phyloP scores from a whole-genome alignment of 75 land plant species.

The Ceratopteris richardii region DNA sequence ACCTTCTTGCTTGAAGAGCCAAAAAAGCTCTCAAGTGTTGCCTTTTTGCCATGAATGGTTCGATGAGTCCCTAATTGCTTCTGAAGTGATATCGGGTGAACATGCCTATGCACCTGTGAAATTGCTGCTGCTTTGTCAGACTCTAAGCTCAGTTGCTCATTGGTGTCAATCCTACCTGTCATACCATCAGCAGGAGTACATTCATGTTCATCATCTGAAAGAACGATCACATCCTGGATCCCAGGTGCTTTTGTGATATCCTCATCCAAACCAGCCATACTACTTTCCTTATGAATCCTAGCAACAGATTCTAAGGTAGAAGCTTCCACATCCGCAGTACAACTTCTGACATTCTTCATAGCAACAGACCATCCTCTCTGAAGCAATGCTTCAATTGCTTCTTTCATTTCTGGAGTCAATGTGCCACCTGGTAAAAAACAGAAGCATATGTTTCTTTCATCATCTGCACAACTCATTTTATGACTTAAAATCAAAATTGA shows the following conservation, averaged over 20 bases:
- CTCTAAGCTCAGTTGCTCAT: neutral
- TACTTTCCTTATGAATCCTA: neutral
- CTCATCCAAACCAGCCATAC: neutral
- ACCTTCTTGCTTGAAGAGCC: neutral
- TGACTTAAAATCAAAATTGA: too few relatives aligned
- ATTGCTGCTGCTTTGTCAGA: neutral
- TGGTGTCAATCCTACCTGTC: neutral
- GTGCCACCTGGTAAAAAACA: too few relatives aligned
- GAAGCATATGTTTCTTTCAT: too few relatives aligned
- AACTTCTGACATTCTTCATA: too few relatives aligned
- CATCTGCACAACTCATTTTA: too few relatives aligned
- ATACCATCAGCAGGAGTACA: neutral
- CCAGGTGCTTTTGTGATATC: neutral
- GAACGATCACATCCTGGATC: constrained; percentile 21
- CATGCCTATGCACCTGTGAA: neutral
- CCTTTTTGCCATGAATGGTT: neutral
- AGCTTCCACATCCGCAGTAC: too few relatives aligned
- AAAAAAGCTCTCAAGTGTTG: neutral
- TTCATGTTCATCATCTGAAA: constrained; percentile 51
- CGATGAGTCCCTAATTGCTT: neutral
- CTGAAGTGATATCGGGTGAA: neutral
- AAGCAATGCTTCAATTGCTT: too few relatives aligned
- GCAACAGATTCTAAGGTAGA: neutral
- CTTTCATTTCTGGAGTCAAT: too few relatives aligned
- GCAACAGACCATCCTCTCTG: too few relatives aligned